phyloP scores from a whole-genome alignment of 2,329 filamentous ascomycete species.

The Xylariaceae sp. region DNA sequence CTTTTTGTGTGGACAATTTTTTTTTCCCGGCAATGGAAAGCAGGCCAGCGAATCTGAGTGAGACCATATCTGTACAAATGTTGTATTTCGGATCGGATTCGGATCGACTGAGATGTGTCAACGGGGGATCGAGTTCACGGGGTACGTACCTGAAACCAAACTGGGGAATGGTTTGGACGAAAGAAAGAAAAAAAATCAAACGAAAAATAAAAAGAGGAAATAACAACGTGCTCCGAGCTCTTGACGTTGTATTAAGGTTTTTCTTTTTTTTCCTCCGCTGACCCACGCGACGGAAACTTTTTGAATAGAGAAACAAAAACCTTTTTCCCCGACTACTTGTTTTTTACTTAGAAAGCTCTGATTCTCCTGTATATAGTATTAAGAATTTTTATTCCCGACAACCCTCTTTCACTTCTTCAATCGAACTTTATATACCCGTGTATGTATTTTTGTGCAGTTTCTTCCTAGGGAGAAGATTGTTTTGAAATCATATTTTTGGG shows the following conservation, averaged over 20 bases:
- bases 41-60: neutral
- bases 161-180: too few relatives aligned
- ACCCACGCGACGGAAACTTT: too few relatives aligned
- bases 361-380: too few relatives aligned
- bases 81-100: neutral
- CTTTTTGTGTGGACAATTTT: neutral
- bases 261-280: neutral
- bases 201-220: neutral
- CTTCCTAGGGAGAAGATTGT: neutral
- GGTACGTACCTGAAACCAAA: too few relatives aligned
- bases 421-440: too few relatives aligned
- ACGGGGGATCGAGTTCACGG: neutral
- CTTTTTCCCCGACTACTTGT: too few relatives aligned
- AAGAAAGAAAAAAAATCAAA: too few relatives aligned
- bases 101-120: slow-evolving; percentile 2
- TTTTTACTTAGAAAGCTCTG: too few relatives aligned
- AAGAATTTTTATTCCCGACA: too few relatives aligned
- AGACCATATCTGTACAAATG: neutral
- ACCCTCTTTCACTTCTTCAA: too few relatives aligned
- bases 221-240: neutral
- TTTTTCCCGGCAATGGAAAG: slow-evolving; percentile 2
- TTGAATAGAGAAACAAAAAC: too few relatives aligned
- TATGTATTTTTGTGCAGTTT: neutral
- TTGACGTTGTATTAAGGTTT: neutral
- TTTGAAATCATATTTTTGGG: too few relatives aligned